These are phyloP conservation scores for Tolypocladium tropicale DNA, from an alignment of 2,329 filamentous ascomycete genomes.

Conservation along the genomic window DNA sequence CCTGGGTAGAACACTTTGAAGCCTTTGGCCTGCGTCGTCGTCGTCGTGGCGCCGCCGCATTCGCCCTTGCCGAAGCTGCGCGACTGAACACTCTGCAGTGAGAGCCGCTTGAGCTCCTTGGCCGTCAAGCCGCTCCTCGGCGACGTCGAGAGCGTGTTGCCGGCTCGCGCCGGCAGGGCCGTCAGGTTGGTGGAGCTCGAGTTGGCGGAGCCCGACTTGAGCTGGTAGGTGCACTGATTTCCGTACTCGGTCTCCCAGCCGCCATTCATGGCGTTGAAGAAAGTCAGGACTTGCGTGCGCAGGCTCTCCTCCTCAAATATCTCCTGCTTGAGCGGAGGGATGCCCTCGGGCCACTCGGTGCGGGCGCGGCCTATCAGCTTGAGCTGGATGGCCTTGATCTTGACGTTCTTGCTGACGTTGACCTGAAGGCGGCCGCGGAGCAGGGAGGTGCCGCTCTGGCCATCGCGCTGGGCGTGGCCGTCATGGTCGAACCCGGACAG, in stretches of 20 bases:
- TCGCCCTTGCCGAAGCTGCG: conserved; percentile 80
- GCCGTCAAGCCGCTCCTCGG: conserved; percentile 20
- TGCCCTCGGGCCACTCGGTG: conserved; percentile 95
- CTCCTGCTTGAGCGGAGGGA: conserved; percentile 77
- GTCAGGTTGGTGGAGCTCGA: conserved; percentile 22
- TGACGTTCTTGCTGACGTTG: conserved; percentile 77
- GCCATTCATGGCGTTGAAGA: conserved; percentile 72
- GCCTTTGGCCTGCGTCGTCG: conserved; percentile 49
- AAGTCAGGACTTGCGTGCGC: conserved; percentile 80
- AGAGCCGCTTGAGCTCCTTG: conserved; percentile 56
- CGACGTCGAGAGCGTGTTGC: conserved; percentile 10
- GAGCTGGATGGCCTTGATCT: conserved; percentile 83
- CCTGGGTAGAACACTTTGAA: conserved; percentile 80
- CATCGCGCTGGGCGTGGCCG: conserved; percentile 40
- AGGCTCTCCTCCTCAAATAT: conserved; percentile 76
- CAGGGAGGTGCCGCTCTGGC: conserved; percentile 65
- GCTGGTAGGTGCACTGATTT: conserved; percentile 48
- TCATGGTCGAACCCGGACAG: conserved; percentile 70
- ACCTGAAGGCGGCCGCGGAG: conserved; percentile 76
- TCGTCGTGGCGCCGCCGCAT: conserved; percentile 48
- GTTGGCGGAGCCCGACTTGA: conserved; percentile 28
- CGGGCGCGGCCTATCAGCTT: conserved; percentile 76
- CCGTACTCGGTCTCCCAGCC: conserved; percentile 51
- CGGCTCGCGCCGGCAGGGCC: conserved; percentile 8
- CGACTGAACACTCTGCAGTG: conserved; percentile 70